Base-by-base conservation (phyloP, 176 grass and related monocot genomes). In the Aegilops speltoides region DNA sequence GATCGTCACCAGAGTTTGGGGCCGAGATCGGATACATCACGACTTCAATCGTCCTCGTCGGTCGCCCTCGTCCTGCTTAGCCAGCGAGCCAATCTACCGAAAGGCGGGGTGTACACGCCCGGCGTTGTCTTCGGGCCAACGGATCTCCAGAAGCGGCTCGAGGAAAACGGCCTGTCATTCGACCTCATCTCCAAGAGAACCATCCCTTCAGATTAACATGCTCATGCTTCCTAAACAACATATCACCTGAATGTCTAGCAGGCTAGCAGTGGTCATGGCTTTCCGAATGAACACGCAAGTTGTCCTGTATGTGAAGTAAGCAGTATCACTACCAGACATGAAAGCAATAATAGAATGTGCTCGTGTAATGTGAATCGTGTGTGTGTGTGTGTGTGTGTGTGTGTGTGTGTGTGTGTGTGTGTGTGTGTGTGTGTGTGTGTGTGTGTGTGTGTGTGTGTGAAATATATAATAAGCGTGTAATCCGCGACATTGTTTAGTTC, bases 1-100 rank as follows among this genome's bases (percentile, higher is more conserved):
- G 85, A 76, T 98, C 65, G 86, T 93, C 45, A 95, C 93, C 34
- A 89, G 84, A 81, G 88, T 98, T 24, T 93, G 0, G 95, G 95
- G 12, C 89, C 93, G 95, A 98, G 85, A 78, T 98, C 0, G 93
- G 93, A 43, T 98, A 95, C 71, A n/a, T 93, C 66, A 90, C 95
- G 10, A 95, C 95, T 3, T 89, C 93, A 10, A 98, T 98, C 33
- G 32, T 90, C 25, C 83, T 98, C 50, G 41, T 98, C 93, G 95
- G 80, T 95, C 6, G 93, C 89, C 61, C 77, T 98, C 22, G 46
- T 98, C 87, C 17, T 98, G 45, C 85, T 98, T 52, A 69, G 80
- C 77, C 93, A 95, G 78, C 81, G 95, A 0, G 33, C 10, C 10
- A 92, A 93, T 52, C 85, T 98, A 41, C 95, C 93, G 1, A 92